These are phyloP conservation scores for Pseudocercospora pini-densiflorae DNA, from an alignment of 2,329 filamentous ascomycete species.

Conservation along the genomic window DNA sequence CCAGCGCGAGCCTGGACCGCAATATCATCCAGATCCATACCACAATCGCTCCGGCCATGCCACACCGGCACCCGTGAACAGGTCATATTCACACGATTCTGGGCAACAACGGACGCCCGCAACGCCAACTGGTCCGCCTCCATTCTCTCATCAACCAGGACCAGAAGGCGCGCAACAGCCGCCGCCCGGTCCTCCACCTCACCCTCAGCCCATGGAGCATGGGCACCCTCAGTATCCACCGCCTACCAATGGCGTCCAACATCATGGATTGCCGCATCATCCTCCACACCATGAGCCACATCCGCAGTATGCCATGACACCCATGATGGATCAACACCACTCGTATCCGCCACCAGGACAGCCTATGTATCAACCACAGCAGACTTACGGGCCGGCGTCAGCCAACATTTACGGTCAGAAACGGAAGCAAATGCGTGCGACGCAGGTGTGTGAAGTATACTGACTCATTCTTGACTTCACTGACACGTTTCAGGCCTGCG, in stretches of 20 bases:
- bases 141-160: slow-evolving; percentile 22
- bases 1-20: slow-evolving; percentile 28
- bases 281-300: slow-evolving; percentile 34
- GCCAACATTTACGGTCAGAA: slow-evolving; percentile 31
- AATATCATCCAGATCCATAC: slow-evolving; percentile 37
- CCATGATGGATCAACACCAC: slow-evolving; percentile 37
- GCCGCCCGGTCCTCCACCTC: slow-evolving; percentile 26
- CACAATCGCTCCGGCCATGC: slow-evolving; percentile 41
- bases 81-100: slow-evolving; percentile 41
- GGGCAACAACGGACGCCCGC: slow-evolving; percentile 39
- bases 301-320: slow-evolving; percentile 33
- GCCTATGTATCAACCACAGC: slow-evolving; percentile 31
- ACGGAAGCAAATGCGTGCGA: slow-evolving; percentile 44
- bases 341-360: slow-evolving; percentile 32
- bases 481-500: slow-evolving; percentile 70
- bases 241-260: slow-evolving; percentile 30
- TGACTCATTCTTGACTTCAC: slow-evolving; percentile 11
- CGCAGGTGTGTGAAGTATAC: slow-evolving; percentile 35
- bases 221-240: slow-evolving; percentile 39
- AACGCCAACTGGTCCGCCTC: slow-evolving; percentile 37
- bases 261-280: slow-evolving; percentile 32
- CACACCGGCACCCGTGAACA: slow-evolving; percentile 40
- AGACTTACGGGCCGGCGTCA: slow-evolving; percentile 35
- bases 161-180: slow-evolving; percentile 33
- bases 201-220: slow-evolving; percentile 36